Evolutionary conservation across 345 rosid species (phyloP).

Genomic region (Mallotus nudiflorus): DNA sequence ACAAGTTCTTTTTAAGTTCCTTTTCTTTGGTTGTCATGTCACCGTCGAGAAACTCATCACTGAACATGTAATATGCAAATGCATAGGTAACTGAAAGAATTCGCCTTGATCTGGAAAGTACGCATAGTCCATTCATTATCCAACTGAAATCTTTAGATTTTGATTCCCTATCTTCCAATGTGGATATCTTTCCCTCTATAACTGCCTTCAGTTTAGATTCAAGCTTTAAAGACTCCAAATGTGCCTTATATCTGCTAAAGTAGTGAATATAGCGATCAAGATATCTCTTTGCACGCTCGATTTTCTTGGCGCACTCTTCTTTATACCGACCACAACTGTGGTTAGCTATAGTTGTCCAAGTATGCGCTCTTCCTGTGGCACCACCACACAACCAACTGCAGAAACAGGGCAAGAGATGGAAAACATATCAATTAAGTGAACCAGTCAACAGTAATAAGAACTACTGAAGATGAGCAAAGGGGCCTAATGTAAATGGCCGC

Average conservation of each 20-base stretch:
- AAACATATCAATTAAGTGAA: not conserved
- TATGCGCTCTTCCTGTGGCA: slow-evolving; percentile 56
- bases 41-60: slow-evolving; percentile 43
- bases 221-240: slow-evolving; percentile 50
- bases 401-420: slow-evolving; percentile 18
- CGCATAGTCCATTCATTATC: slow-evolving; percentile 49
- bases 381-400: slow-evolving; percentile 69
- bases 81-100: slow-evolving; percentile 56
- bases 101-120: slow-evolving; percentile 50
- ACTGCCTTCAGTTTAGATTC: slow-evolving; percentile 46
- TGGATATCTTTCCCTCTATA: slow-evolving; percentile 34
- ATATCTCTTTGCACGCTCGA: slow-evolving; percentile 40
- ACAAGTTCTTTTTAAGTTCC: slow-evolving; percentile 39
- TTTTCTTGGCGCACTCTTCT: slow-evolving; percentile 36
- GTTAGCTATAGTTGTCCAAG: slow-evolving; percentile 36
- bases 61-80: slow-evolving; percentile 61
- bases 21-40: slow-evolving; percentile 41
- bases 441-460: not conserved
- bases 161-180: slow-evolving; percentile 37
- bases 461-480: not conserved
- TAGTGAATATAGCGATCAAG: slow-evolving; percentile 53
- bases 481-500: not conserved
- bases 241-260: slow-evolving; percentile 55
- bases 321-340: slow-evolving; percentile 62
- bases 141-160: slow-evolving; percentile 52